These are phyloP conservation scores for Penicillium ochrochloron DNA, from an alignment of 495 filamentous ascomycete genomes.

Conservation along the genomic window DNA sequence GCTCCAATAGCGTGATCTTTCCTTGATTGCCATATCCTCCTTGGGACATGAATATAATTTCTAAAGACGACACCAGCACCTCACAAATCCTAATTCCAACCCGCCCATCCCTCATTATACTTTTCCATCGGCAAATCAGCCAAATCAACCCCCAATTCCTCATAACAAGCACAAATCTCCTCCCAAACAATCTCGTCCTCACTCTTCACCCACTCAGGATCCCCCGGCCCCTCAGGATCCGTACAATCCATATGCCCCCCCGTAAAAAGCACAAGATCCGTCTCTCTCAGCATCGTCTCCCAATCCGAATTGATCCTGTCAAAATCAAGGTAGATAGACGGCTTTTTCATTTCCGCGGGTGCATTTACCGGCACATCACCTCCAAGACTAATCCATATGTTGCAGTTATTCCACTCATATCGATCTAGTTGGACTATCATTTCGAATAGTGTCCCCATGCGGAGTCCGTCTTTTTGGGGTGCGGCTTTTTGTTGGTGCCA, in stretches of 20 bases:
- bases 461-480: not conserved
- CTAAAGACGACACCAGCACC: not conserved
- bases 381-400: not conserved
- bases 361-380: not conserved
- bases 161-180: not conserved
- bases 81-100: not conserved
- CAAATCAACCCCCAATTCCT: not conserved
- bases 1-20: not conserved
- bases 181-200: not conserved
- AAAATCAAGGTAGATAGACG: not conserved
- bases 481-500: not conserved
- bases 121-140: not conserved
- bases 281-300: not conserved
- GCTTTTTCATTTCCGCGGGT: not conserved
- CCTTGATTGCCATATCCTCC: not conserved
- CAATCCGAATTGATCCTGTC: not conserved
- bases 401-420: not conserved
- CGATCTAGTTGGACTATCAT: not conserved
- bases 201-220: not conserved
- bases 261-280: not conserved
- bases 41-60: not conserved
- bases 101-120: not conserved
- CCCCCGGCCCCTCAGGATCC: not conserved
- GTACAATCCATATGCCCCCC: not conserved
- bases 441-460: slow-evolving; percentile 1